Conservation (phyloP, 2,329 filamentous ascomycete genomes). For the Neoscytalidium dimidiatum region DNA sequence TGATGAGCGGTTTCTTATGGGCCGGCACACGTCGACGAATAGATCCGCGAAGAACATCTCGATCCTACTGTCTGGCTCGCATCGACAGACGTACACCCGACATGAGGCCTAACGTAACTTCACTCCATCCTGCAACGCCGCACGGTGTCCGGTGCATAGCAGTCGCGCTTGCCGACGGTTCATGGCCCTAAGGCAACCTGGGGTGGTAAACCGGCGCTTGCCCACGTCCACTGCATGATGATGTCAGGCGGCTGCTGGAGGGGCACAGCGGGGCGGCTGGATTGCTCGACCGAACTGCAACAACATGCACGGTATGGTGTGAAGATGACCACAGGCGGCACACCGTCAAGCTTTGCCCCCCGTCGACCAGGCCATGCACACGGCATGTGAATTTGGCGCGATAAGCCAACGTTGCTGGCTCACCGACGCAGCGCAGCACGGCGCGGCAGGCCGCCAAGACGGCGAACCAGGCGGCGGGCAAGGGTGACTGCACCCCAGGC, state of each 20-base stretch:
- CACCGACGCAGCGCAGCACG: neutral
- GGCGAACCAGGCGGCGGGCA: slow-evolving; percentile 1
- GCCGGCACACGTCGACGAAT: neutral
- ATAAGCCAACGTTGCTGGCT: neutral
- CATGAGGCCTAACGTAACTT: slow-evolving; percentile 14
- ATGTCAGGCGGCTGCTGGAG: slow-evolving; percentile 9
- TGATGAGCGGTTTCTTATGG: slow-evolving; percentile 14
- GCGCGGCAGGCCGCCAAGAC: neutral
- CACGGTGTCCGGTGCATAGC: slow-evolving; percentile 1
- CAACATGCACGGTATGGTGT: slow-evolving; percentile 3
- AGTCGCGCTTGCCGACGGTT: slow-evolving; percentile 18
- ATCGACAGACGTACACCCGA: slow-evolving; percentile 10
- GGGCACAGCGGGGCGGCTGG: slow-evolving; percentile 3
- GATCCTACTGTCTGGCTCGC: neutral
- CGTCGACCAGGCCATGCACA: neutral
- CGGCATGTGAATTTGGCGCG: slow-evolving; percentile 9
- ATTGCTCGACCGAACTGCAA: slow-evolving; percentile 5
- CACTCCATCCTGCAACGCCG: neutral
- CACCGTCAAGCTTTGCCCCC: neutral
- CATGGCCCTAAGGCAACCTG: slow-evolving; percentile 15
- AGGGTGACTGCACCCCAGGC: slow-evolving; percentile 13
- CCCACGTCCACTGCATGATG: slow-evolving; percentile 4
- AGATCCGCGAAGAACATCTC: slow-evolving; percentile 6
- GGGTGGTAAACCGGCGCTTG: slow-evolving; percentile 16
- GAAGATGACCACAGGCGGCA: slow-evolving; percentile 16